Base-by-base conservation (phyloP, 2,329 filamentous ascomycete species). In the Epichloe hybrida region DNA sequence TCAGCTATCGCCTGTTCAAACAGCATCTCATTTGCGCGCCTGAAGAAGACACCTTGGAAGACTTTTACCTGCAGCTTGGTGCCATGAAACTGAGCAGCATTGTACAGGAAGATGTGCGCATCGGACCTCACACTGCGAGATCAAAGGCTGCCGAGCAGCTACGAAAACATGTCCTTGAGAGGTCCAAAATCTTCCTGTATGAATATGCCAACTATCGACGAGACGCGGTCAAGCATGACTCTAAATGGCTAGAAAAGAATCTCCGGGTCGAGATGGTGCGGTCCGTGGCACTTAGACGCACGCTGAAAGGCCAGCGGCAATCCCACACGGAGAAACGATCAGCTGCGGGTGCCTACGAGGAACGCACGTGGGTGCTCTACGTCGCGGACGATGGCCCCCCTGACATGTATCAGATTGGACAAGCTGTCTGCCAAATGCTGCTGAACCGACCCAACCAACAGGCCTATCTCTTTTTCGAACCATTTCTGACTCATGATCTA, bases 341-440 rank as follows among this genome's bases (percentile, higher is more conserved):
- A 17, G 89, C 86, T 23, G 86, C 84, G 37, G 81, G 79, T 40
- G 69, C 76, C 43, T 72, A 74, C 48, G 73, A 65, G 23, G 68
- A 69, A 15, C 70, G 70, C 17, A 75, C 78, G 15, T 84, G 79
- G 63, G 76, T 81, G 4, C 70, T 97, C n/a, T 94, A 84, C 61
- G 81, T 97, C 38, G 83, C 84, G 3, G 78, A 82, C 9, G 77
- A 74, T 34, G 66, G 73, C 1, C 79, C 79, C 53, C 84, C 81
- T 34, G 89, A 97, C 62, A 80, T 94, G 62, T 97, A 95, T 64
- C 89, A 98, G 68, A 83, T 98, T 56, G 93, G 88, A 52, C 86
- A 90, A 59, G 88, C 88, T 27, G 75, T 98, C 45, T 88, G 91
- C 55, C 81, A 84, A 59, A 71, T 95, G 49, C 74, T 98, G 38